Evolutionary conservation across 495 filamentous ascomycete genomes (phyloP).

Genomic region (Opeltia flavorubescens): DNA sequence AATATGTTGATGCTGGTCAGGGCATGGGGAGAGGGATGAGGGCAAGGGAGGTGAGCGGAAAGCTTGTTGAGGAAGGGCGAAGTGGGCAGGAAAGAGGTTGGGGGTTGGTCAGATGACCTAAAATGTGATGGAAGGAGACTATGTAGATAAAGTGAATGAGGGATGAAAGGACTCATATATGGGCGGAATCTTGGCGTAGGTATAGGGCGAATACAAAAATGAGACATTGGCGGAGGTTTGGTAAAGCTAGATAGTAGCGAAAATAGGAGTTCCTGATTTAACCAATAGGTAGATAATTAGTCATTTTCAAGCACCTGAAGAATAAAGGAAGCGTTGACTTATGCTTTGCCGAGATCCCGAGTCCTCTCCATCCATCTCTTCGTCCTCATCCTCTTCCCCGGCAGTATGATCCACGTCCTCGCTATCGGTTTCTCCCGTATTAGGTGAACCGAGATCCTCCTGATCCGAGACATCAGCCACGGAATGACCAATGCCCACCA

Average conservation of each 20-base stretch:
- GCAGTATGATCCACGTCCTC: neutral
- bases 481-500: conserved; percentile 11
- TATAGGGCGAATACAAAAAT: neutral
- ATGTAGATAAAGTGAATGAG: neutral
- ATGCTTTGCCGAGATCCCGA: neutral
- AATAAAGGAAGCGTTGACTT: neutral
- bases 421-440: neutral
- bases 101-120: conserved; percentile 1
- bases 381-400: conserved; percentile 5
- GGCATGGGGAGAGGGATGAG: conserved; percentile 32
- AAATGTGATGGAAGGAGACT: neutral
- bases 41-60: conserved; percentile 65
- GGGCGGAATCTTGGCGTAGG: neutral
- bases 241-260: neutral
- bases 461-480: conserved; percentile 4
- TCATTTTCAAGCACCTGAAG: neutral
- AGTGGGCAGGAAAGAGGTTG: conserved; percentile 22
- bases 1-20: conserved; percentile 17
- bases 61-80: conserved; percentile 72
- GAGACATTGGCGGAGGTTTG: neutral
- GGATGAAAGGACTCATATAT: neutral
- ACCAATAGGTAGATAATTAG: neutral
- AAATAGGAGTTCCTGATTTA: neutral
- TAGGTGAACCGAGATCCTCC: neutral
- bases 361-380: conserved; percentile 8